Evolutionary conservation across 805 yeast species (phyloP), one percentile per base, ranked within the genome.

Genomic region (Yarrowia keelungensis): DNA sequence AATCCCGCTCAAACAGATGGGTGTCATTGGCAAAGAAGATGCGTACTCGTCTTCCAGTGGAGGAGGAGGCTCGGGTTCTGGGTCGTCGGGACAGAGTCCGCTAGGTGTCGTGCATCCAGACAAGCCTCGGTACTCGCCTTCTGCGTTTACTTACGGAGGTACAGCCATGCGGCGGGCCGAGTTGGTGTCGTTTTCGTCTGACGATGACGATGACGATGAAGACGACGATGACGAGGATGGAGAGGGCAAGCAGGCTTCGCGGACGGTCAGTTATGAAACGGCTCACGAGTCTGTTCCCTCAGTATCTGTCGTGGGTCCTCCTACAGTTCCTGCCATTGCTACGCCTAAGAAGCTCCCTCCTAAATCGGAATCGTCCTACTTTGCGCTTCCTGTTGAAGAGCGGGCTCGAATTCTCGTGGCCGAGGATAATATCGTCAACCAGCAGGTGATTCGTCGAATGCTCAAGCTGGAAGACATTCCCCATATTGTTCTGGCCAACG

Each of bases 371-470:
- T 19, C 56, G 8, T 47, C 56, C 5, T 62, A 62, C 67, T 62
- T 62, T 49, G 36, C 67, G 15, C 39, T 62, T 2, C 67, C 56
- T 5, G 46, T 38, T 1, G 67, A 62, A 7, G 67, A 62, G 11
- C 45, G 67, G 15, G 68, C 56, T 1, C 69, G 73, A 10, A 87
- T 94, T 35, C 81, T 94, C 59, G 94, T 95, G 15, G 98, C 97
- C 0, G 99, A 94, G 75, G 98, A 92, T 75, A 94, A 94, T 74
- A 80, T 83, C 71, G 97, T 94, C n/a, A 92, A 94, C 75, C 97
- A 93, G 76, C 95, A 91, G 77, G 97, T 94, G 32, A 89, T 92
- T 72, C 86, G 84, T 72, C 80, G 97, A 69, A 91, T 94, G 97
- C 81, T 94, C 69, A 84, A 83, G 62, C 79, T 91, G 19, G 97